A percentile compares a stretch with the other conserved stretches of the same genome.
Evolutionary conservation across 1,139 yeast genomes (phyloP).

Genomic region (Kodamaea plutei): DNA sequence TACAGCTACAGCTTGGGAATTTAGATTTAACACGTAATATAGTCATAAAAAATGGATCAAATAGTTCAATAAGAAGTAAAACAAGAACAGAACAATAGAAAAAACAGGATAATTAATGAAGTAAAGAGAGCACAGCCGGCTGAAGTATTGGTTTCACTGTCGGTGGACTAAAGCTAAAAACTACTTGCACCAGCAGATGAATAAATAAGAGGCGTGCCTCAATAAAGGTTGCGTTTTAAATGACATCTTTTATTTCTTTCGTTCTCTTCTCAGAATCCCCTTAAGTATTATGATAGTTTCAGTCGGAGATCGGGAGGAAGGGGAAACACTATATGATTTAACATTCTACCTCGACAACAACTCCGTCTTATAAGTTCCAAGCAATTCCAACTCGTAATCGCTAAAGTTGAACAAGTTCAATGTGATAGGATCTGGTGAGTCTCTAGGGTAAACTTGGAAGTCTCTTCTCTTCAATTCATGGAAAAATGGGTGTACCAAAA

Average conservation of each 20-base stretch:
- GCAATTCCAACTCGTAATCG: constrained; percentile 47
- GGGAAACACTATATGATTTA: too few relatives aligned
- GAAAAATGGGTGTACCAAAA: constrained; percentile 69
- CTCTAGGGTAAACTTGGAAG: constrained; percentile 58
- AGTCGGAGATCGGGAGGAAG: too few relatives aligned
- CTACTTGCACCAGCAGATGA: too few relatives aligned
- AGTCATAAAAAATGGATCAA: background rate
- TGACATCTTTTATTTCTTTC: too few relatives aligned
- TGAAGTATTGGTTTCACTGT: too few relatives aligned
- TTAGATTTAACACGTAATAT: constrained; percentile 2
- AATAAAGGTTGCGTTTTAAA: too few relatives aligned
- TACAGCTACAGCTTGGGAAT: constrained; percentile 76
- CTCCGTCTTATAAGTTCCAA: constrained; percentile 42
- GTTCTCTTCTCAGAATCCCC: too few relatives aligned
- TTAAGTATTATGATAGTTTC: too few relatives aligned
- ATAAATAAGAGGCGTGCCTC: too few relatives aligned
- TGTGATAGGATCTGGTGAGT: constrained; percentile 35
- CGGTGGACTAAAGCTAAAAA: too few relatives aligned
- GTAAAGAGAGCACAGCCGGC: constrained; percentile 2
- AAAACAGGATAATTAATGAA: background rate
- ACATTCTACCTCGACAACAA: constrained; percentile 19
- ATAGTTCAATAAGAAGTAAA: constrained; percentile 2
- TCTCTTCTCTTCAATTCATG: constrained; percentile 57
- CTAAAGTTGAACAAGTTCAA: constrained; percentile 52
- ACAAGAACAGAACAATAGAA: constrained; percentile 2